Evolutionary conservation across 768 basidiomycete species (phyloP).

Genomic region (Cubamyces sp.): DNA sequence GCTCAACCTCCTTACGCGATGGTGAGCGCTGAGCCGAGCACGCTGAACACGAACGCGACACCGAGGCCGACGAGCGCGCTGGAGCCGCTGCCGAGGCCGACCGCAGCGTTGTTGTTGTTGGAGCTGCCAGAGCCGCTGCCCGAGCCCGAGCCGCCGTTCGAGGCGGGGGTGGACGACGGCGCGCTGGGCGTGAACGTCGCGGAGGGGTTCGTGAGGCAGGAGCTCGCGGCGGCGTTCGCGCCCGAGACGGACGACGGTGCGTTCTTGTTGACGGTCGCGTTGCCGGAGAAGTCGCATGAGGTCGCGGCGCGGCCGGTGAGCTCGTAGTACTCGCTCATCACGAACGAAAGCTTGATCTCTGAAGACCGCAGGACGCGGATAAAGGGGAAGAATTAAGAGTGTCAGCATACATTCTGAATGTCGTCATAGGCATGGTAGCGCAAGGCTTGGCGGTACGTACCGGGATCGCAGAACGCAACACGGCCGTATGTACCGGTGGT

Average conservation of each 20-base stretch:
- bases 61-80: constrained; percentile 26
- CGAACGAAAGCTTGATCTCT: constrained; percentile 83
- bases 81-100: constrained; percentile 9
- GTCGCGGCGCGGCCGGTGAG: constrained; percentile 55
- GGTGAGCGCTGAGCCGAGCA: constrained; percentile 28
- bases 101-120: constrained; percentile 23
- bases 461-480: constrained; percentile 78
- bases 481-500: constrained; percentile 74
- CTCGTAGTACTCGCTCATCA: constrained; percentile 81
- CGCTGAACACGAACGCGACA: constrained; percentile 26
- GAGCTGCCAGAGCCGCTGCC: constrained; percentile 2
- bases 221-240: constrained; percentile 59
- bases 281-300: constrained; percentile 82
- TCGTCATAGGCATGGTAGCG: too few species aligned
- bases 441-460: constrained; percentile 42
- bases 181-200: constrained; percentile 67
- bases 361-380: neutral
- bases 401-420: too few species aligned
- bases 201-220: constrained; percentile 66
- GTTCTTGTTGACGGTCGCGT: constrained; percentile 71
- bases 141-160: constrained; percentile 10
- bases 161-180: constrained; percentile 34
- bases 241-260: constrained; percentile 54
- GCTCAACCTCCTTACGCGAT: constrained; percentile 29
- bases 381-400: neutral